Percentiles rank a stretch among this genome's conserved stretches.
These are phyloP conservation scores for Cryptococcus jaspeensis DNA, from an alignment of 1,284 basidiomycete species.

Conservation along the genomic window DNA sequence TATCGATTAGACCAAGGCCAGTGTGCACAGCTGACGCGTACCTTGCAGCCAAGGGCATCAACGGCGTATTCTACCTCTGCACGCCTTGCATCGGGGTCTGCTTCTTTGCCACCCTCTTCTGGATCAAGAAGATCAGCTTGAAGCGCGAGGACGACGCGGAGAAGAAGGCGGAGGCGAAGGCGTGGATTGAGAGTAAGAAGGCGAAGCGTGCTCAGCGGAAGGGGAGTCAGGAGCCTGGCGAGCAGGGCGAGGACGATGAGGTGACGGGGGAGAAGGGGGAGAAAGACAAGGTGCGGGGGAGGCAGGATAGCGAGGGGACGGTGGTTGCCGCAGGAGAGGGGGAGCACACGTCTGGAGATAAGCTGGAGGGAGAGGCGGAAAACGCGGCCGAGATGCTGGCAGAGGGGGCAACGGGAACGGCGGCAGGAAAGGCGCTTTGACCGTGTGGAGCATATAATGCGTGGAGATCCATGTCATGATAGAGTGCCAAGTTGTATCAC, in stretches of 20 bases:
- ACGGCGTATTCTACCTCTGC: conserved; percentile 40
- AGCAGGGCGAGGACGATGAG: background rate
- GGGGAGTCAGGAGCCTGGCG: conserved; percentile 4
- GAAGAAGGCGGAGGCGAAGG: conserved; percentile 45
- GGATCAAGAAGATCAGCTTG: conserved; percentile 38
- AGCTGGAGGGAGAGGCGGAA: conserved; percentile 18
- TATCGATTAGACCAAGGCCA: background rate
- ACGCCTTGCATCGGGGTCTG: conserved; percentile 40
- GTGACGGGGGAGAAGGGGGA: background rate
- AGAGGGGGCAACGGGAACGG: conserved; percentile 17
- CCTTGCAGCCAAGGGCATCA: conserved; percentile 37
- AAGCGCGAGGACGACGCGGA: conserved; percentile 42
- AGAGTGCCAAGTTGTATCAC: too few relatives aligned
- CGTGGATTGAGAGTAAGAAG: conserved; percentile 41
- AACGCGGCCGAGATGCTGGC: conserved; percentile 19
- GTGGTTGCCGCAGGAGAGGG: background rate
- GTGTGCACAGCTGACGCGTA: background rate
- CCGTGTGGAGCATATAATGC: too few relatives aligned
- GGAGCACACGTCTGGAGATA: background rate
- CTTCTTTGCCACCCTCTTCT: conserved; percentile 35
- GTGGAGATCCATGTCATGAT: too few relatives aligned
- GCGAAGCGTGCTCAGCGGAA: conserved; percentile 12
- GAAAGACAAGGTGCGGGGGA: background rate
- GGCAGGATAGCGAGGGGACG: conserved; percentile 12
- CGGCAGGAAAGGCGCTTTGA: background rate